Evolutionary conservation across 2,329 filamentous ascomycete species (phyloP).

Genomic region (Exophiala alcalophila): DNA sequence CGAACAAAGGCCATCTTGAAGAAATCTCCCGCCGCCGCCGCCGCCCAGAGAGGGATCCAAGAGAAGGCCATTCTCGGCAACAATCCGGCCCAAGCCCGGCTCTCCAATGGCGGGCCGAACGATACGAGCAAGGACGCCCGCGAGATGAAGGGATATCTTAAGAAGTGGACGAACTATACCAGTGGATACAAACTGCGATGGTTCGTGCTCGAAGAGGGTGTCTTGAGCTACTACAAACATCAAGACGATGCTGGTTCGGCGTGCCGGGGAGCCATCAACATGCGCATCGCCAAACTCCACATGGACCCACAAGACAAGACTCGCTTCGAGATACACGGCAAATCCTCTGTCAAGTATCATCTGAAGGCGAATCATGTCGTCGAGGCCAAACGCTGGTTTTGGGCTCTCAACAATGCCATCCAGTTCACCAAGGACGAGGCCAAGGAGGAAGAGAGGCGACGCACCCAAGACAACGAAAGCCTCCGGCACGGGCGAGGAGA

Average conservation of each 20-base stretch:
- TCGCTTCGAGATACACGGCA: conserved; percentile 95
- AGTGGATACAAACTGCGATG: conserved; percentile 94
- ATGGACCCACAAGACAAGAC: conserved; percentile 98
- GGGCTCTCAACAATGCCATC: conserved; percentile 97
- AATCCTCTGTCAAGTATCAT: conserved; percentile 97
- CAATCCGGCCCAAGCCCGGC: conserved; percentile 43
- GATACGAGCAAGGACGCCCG: conserved; percentile 75
- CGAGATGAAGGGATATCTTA: conserved; percentile 98
- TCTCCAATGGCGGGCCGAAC: conserved; percentile 50
- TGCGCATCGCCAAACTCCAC: conserved; percentile 89
- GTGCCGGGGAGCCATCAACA: conserved; percentile 96
- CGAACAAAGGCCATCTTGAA: conserved; percentile 84
- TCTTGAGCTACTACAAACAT: conserved; percentile 98
- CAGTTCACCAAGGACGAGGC: conserved; percentile 98
- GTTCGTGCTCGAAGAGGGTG: conserved; percentile 97
- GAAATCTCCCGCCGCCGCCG: conserved; percentile 88
- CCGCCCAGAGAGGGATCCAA: conserved; percentile 91
- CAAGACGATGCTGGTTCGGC: conserved; percentile 96
- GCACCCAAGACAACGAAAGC: conserved; percentile 69
- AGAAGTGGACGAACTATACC: conserved; percentile 99
- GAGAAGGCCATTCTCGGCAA: conserved; percentile 93
- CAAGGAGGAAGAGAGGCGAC: conserved; percentile 78
- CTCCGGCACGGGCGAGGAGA: conserved; percentile 77
- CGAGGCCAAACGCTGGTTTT: conserved; percentile 98
- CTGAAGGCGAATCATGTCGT: conserved; percentile 97